Conservation (phyloP, 2,329 filamentous ascomycete genomes). For the Ophiocordyceps polyrhachis-furcata region DNA sequence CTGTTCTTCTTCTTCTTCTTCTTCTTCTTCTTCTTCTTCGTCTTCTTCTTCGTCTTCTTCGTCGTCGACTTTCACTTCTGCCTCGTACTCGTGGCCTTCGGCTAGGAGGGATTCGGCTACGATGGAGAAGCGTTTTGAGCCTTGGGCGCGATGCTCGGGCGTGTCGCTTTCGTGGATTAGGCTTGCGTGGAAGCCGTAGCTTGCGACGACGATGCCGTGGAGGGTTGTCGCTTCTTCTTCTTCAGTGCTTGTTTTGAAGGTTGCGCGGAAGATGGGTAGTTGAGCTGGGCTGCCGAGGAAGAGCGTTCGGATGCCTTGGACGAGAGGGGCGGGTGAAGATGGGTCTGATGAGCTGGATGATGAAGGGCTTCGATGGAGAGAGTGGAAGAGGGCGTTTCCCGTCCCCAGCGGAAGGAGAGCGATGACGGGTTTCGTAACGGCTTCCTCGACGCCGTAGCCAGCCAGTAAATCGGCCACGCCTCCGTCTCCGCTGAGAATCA, state of each 20-base stretch:
- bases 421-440: slow-evolving; percentile 21
- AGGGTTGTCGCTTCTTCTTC: slow-evolving; percentile 15
- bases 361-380: slow-evolving; percentile 22
- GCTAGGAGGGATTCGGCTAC: slow-evolving; percentile 59
- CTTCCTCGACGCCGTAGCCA: slow-evolving; percentile 13
- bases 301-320: slow-evolving; percentile 36
- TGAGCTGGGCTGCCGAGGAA: slow-evolving; percentile 33
- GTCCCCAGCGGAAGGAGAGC: slow-evolving; percentile 43
- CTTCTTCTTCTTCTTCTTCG: too few species aligned
- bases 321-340: slow-evolving; percentile 22
- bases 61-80: slow-evolving; percentile 5
- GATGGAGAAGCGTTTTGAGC: slow-evolving; percentile 64
- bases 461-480: slow-evolving; percentile 73
- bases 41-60: too few species aligned
- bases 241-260: slow-evolving; percentile 28
- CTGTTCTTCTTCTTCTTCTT: too few species aligned
- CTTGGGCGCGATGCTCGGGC: slow-evolving; percentile 56
- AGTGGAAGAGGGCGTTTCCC: slow-evolving; percentile 46
- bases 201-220: slow-evolving; percentile 68
- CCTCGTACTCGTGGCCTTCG: slow-evolving; percentile 30
- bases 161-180: slow-evolving; percentile 88
- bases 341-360: slow-evolving; percentile 31
- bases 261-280: slow-evolving; percentile 44
- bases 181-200: slow-evolving; percentile 77
- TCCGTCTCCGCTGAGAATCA: slow-evolving; percentile 77